These are phyloP conservation scores for Calonectria montana DNA, from an alignment of 2,329 filamentous ascomycete species.

Conservation along the genomic window DNA sequence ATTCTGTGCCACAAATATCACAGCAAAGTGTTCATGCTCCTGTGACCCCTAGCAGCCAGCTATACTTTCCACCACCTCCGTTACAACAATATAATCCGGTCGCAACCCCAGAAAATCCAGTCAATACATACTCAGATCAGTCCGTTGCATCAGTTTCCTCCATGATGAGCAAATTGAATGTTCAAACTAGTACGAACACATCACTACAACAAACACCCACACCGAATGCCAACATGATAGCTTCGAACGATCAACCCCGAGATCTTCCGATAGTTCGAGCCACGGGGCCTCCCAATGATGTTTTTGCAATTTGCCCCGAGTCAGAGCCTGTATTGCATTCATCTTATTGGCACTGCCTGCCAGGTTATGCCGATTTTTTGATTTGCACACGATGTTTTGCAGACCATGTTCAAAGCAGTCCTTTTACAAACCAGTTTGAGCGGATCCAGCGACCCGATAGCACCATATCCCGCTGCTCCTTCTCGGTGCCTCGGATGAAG, in stretches of 20 bases:
- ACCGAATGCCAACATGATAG: no score
- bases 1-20: background rate
- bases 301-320: slow-evolving; percentile 44
- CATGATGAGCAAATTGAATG: slow-evolving; percentile 31
- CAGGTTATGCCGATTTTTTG: slow-evolving; percentile 43
- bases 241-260: slow-evolving; percentile 14
- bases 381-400: slow-evolving; percentile 56
- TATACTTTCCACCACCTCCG: background rate
- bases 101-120: background rate
- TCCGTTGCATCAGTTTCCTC: slow-evolving; percentile 14
- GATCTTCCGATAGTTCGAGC: slow-evolving; percentile 26
- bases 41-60: background rate
- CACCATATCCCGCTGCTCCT: slow-evolving; percentile 45
- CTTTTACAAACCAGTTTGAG: slow-evolving; percentile 45
- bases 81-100: background rate
- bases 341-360: slow-evolving; percentile 45
- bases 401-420: slow-evolving; percentile 48
- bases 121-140: background rate
- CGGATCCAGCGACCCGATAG: slow-evolving; percentile 36
- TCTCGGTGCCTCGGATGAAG: slow-evolving; percentile 47
- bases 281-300: slow-evolving; percentile 36
- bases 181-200: background rate
- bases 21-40: background rate
- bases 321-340: slow-evolving; percentile 40
- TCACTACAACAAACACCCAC: background rate